phyloP scores from a whole-genome alignment of 768 basidiomycete genomes.

The Termitomyces sp. region DNA sequence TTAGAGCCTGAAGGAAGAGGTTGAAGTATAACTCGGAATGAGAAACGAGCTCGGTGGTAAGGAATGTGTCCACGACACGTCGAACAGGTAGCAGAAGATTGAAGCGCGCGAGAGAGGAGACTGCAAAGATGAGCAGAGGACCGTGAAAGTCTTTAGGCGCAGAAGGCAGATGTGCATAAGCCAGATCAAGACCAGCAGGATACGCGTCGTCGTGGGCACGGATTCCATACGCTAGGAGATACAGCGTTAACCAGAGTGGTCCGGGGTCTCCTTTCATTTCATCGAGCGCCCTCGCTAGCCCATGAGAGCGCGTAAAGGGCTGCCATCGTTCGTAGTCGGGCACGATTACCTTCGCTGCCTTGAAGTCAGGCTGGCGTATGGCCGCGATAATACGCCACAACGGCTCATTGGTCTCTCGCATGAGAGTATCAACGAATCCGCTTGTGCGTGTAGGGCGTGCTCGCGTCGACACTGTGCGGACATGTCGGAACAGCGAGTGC shows the following conservation, averaged over 20 bases:
- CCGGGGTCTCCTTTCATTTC: slow-evolving; percentile 6
- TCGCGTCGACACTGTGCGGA: slow-evolving; percentile 13
- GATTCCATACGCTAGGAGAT: slow-evolving; percentile 41
- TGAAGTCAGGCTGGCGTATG: slow-evolving; percentile 23
- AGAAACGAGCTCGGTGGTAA: slow-evolving; percentile 24
- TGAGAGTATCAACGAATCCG: slow-evolving; percentile 27
- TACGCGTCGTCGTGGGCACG: slow-evolving; percentile 38
- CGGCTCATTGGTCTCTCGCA: slow-evolving; percentile 28
- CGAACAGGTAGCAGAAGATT: slow-evolving; percentile 41
- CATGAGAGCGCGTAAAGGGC: slow-evolving; percentile 17
- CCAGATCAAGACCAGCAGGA: slow-evolving; percentile 36
- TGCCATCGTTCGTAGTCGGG: slow-evolving; percentile 38
- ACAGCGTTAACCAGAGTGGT: slow-evolving; percentile 54
- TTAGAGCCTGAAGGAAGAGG: slow-evolving; percentile 45
- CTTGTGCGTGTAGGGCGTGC: slow-evolving; percentile 20
- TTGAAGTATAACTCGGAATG: slow-evolving; percentile 38
- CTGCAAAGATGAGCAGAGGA: slow-evolving; percentile 39
- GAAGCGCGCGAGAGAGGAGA: slow-evolving; percentile 44
- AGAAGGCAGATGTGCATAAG: slow-evolving; percentile 29
- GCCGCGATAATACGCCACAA: slow-evolving; percentile 35
- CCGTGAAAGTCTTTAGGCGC: slow-evolving; percentile 28
- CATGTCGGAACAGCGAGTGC: slow-evolving; percentile 3
- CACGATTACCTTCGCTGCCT: slow-evolving; percentile 22
- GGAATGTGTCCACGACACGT: slow-evolving; percentile 35
- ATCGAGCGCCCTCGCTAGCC: neutral